Evolutionary conservation across 345 rosid genomes (phyloP).

Genomic region (Citrus sp.): DNA sequence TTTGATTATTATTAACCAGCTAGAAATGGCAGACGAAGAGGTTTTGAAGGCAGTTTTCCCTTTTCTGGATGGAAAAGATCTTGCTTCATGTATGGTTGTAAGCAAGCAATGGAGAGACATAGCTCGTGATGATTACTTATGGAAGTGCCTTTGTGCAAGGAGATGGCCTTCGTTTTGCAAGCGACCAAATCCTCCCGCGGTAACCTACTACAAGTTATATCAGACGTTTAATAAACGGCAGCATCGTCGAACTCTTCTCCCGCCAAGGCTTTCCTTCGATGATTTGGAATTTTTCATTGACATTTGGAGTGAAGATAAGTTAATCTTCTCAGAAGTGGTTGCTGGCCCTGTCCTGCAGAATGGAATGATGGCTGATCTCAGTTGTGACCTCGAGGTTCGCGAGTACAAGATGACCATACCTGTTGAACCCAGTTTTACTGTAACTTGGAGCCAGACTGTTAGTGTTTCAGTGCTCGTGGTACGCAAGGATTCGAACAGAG

Average conservation of each 20-base stretch:
- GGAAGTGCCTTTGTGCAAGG: constrained; percentile 84
- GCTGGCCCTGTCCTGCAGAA: constrained; percentile 53
- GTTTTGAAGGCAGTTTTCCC: constrained; percentile 81
- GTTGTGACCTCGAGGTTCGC: constrained; percentile 41
- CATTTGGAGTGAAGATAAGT: constrained; percentile 72
- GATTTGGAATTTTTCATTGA: constrained; percentile 78
- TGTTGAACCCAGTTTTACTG: constrained; percentile 62
- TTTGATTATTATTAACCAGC: constrained; percentile 10
- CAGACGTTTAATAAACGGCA: constrained; percentile 59
- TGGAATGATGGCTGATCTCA: constrained; percentile 59
- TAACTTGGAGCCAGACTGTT: constrained; percentile 51
- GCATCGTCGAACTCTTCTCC: constrained; percentile 43
- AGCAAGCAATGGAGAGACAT: constrained; percentile 77
- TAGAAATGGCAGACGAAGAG: constrained; percentile 60
- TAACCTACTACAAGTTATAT: constrained; percentile 65
- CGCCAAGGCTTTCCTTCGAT: constrained; percentile 77
- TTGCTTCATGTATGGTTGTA: constrained; percentile 75
- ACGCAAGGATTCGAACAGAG: constrained; percentile 64
- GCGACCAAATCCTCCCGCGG: constrained; percentile 56
- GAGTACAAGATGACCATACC: constrained; percentile 79
- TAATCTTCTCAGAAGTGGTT: constrained; percentile 74
- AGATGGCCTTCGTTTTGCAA: constrained; percentile 94
- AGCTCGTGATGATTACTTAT: constrained; percentile 82
- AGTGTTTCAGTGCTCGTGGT: constrained; percentile 73
- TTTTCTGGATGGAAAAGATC: constrained; percentile 68